These are phyloP conservation scores for Penicillium sp. DNA, from an alignment of 2,329 filamentous ascomycete species.

Conservation along the genomic window DNA sequence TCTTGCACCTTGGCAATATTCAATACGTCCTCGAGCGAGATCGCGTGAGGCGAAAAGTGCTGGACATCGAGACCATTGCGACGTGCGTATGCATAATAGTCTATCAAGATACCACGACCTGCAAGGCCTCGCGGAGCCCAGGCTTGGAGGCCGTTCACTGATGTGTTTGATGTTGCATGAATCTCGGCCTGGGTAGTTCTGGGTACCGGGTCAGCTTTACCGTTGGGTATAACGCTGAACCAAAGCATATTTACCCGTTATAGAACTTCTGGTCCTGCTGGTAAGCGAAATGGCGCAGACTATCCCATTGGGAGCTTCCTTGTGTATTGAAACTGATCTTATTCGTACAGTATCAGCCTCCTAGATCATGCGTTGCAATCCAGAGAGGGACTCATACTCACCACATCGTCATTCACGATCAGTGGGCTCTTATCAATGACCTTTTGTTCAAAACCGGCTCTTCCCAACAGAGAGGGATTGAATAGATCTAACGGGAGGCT, in stretches of 20 bases:
- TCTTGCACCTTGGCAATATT: background rate
- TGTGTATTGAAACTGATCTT: conserved; percentile 8
- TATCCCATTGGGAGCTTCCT: conserved; percentile 4
- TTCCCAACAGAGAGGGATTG: too few species aligned
- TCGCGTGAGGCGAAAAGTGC: background rate
- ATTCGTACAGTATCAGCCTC: too few species aligned
- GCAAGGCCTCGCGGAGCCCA: background rate
- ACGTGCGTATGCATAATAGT: background rate
- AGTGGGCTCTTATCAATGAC: background rate
- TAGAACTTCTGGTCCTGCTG: background rate
- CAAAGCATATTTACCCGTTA: background rate
- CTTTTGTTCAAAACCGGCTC: too few species aligned
- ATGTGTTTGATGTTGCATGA: too few species aligned
- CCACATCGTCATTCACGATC: conserved; percentile 11
- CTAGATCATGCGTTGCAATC: too few species aligned
- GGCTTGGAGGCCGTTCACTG: background rate
- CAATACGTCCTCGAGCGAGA: background rate
- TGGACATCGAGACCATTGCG: background rate
- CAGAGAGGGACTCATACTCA: too few species aligned
- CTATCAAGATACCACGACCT: conserved; percentile 1
- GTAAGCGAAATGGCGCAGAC: conserved; percentile 1
- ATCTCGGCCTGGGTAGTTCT: background rate
- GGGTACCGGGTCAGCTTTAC: background rate
- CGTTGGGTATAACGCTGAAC: too few species aligned
- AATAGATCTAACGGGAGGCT: too few species aligned